Percentiles rank a stretch among this genome's conserved stretches.
phyloP scores from a whole-genome alignment of 805 yeast genomes.

The Metschnikowia reukaufii region DNA sequence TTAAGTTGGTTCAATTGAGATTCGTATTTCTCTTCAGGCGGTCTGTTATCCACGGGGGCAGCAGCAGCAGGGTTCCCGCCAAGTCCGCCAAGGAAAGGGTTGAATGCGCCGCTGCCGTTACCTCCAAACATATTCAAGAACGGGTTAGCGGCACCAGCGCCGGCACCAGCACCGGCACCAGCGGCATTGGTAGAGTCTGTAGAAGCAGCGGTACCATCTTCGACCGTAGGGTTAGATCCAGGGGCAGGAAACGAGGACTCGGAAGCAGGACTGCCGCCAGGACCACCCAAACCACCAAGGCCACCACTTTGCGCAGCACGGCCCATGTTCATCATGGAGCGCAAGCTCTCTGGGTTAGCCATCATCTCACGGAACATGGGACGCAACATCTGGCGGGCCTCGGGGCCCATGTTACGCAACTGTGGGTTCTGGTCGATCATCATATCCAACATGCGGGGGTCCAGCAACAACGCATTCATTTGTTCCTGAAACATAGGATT shows the following conservation, averaged over 20 bases:
- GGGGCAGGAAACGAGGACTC: constrained; percentile 36
- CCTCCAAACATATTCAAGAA: constrained; percentile 39
- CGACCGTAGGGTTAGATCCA: constrained; percentile 39
- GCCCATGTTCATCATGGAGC: constrained; percentile 78
- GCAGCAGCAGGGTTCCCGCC: constrained; percentile 32
- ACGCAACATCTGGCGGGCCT: constrained; percentile 81
- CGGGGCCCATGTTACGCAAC: constrained; percentile 83
- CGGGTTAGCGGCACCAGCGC: constrained; percentile 33
- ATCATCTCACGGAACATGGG: constrained; percentile 72
- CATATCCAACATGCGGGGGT: constrained; percentile 86
- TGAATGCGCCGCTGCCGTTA: constrained; percentile 38
- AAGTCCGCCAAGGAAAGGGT: constrained; percentile 44
- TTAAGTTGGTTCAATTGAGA: constrained; percentile 45
- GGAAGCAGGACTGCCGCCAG: constrained; percentile 13
- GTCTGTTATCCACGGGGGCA: constrained; percentile 38
- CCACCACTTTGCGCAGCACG: constrained; percentile 44
- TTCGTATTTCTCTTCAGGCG: constrained; percentile 48
- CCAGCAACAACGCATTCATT: constrained; percentile 76
- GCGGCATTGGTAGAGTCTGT: background rate
- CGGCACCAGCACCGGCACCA: constrained; percentile 6
- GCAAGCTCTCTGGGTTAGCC: constrained; percentile 79
- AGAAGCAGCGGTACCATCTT: constrained; percentile 3
- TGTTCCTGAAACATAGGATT: constrained; percentile 80
- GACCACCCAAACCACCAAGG: constrained; percentile 12
- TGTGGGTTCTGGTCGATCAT: constrained; percentile 83